A percentile compares a stretch with the other conserved stretches of the same genome.
These are phyloP conservation scores for Cubamyces lactineus DNA, from an alignment of 768 basidiomycete species.

Conservation along the genomic window DNA sequence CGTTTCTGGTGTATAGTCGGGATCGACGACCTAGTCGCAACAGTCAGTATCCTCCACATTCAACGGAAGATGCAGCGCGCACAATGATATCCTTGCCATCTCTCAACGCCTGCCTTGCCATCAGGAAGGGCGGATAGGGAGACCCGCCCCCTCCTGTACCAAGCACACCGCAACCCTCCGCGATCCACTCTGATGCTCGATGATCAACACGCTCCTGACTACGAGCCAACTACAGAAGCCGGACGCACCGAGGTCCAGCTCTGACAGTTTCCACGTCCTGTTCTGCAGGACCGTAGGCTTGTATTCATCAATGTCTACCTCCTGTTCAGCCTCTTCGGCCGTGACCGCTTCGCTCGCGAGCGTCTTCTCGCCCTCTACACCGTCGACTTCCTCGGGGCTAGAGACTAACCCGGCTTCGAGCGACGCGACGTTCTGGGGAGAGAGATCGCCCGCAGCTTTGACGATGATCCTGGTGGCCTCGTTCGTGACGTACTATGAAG, in stretches of 20 bases:
- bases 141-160: constrained; percentile 68
- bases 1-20: constrained; percentile 45
- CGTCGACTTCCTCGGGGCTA: constrained; percentile 2
- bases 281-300: constrained; percentile 25
- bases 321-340: neutral
- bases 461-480: constrained; percentile 59
- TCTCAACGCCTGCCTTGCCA: constrained; percentile 54
- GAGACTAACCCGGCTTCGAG: neutral
- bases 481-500: constrained; percentile 51
- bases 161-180: constrained; percentile 64
- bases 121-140: constrained; percentile 54
- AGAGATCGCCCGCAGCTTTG: constrained; percentile 62
- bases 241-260: constrained; percentile 38
- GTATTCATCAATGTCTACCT: constrained; percentile 30
- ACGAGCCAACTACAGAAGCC: constrained; percentile 31
- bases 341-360: neutral
- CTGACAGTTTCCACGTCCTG: constrained; percentile 30
- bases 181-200: constrained; percentile 58
- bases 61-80: neutral
- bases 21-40: constrained; percentile 28
- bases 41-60: neutral
- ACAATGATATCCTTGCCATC: constrained; percentile 41
- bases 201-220: constrained; percentile 47
- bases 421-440: constrained; percentile 11
- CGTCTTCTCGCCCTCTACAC: constrained; percentile 20